Evolutionary conservation across 2,329 filamentous ascomycete species (phyloP), one percentile per base, ranked within the genome.

Genomic region (Cladorrhinum sp.): DNA sequence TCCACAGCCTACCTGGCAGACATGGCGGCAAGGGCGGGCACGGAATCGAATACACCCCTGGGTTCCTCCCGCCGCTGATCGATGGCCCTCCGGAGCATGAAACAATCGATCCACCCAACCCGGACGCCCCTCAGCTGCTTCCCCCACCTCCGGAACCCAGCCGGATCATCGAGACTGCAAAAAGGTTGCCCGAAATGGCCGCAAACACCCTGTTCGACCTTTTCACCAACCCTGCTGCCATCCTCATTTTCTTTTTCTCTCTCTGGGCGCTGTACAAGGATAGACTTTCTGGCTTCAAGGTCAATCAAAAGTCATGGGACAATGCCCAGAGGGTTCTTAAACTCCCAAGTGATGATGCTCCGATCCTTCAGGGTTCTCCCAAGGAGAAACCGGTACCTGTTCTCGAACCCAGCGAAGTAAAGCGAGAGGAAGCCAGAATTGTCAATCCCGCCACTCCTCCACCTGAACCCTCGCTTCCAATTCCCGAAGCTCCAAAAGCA

Each of bases 1-100:
- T 88, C 1, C 90, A 93, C 69, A 82, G 81, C 1, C 76, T 92
- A 20, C 10, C 77, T 90, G 42, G 83, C 39, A 36, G 61, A 1
- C 51, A 46, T 10, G 33, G 54, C 14, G 46, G 42, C 21, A 54
- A 49, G 36, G 21, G 42, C n/a, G 59, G 49, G 16, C 28, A 20
- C 18, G 23, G 24, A n/a, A 26, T 56, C 50, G 28, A 57, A 10
- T 21, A 50, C n/a, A 16, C 39, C 12, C 61, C 9, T 8, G 42
- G 42, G 8, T 46, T 18, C 42, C n/a, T 46, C 42, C 21, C 50
- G 39, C 2, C 50, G 50, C 1, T 59, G 46, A 53, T 67, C 3
- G 66, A 66, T 18, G 23, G 55, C 1, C 65, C 65, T 20, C 59
- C 49, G 9, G 49, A 60, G 21, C 30, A 42, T 2, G 59, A 59